A percentile compares a stretch with the other conserved stretches of the same genome.
Conservation (phyloP, 176 grass and related monocot genomes). For the Otatea glauca region DNA sequence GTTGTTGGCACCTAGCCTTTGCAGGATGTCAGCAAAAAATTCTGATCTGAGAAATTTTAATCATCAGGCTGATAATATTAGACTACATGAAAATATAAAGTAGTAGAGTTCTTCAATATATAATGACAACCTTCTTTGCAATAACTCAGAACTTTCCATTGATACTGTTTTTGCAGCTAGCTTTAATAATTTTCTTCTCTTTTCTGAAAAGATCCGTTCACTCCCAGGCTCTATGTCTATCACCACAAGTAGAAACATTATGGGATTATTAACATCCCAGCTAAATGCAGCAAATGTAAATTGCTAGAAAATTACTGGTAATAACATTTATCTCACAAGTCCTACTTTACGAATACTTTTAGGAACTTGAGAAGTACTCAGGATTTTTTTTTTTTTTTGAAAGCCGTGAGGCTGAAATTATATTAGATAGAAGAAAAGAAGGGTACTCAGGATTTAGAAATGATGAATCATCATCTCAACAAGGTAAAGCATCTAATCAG, state of each 20-base stretch:
- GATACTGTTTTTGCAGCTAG: constrained; percentile 61
- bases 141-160: constrained; percentile 64
- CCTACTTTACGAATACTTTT: neutral
- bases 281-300: constrained; percentile 25
- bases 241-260: constrained; percentile 29
- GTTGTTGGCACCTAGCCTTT: constrained; percentile 53
- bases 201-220: constrained; percentile 65
- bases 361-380: constrained; percentile 4
- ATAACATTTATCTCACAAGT: constrained; percentile 14
- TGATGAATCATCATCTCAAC: neutral
- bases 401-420: no score
- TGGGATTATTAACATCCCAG: constrained; percentile 32
- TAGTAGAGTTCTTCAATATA: constrained; percentile 18
- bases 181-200: constrained; percentile 73
- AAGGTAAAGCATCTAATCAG: neutral
- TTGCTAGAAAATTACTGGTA: constrained; percentile 31
- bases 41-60: constrained; percentile 64
- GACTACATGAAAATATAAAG: constrained; percentile 37
- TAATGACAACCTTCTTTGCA: constrained; percentile 56
- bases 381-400: no score
- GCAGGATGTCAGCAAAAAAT: constrained; percentile 56
- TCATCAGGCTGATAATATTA: constrained; percentile 9
- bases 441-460: constrained; percentile 7
- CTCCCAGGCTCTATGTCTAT: constrained; percentile 50
- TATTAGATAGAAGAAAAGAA: no score